Percentiles rank a stretch among this genome's conserved stretches.
Conservation (phyloP, 2,329 filamentous ascomycete species). For the Bipolaris bicolor region DNA sequence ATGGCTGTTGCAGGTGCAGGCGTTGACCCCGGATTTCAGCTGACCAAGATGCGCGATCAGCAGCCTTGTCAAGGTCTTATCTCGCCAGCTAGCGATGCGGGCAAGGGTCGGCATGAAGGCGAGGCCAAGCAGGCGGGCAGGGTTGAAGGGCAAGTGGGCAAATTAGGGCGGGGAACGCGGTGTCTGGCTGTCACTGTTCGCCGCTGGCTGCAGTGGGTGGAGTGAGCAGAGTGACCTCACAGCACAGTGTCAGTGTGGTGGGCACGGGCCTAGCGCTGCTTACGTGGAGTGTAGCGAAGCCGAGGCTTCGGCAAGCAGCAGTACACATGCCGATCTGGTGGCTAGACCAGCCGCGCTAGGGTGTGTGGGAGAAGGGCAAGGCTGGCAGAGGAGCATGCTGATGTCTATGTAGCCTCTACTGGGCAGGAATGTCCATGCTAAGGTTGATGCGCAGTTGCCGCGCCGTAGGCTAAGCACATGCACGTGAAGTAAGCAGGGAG, state of each 20-base stretch:
- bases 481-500: not conserved
- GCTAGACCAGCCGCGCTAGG: not conserved
- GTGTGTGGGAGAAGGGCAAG: not conserved
- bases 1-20: slow-evolving; percentile 9
- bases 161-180: not conserved
- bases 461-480: too few species aligned
- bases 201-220: slow-evolving; percentile 9
- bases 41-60: slow-evolving; percentile 26
- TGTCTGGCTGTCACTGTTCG: slow-evolving; percentile 1
- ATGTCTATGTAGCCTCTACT: not conserved
- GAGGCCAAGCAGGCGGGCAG: not conserved
- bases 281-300: slow-evolving; percentile 25
- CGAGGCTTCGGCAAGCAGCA: slow-evolving; percentile 18
- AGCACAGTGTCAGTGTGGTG: slow-evolving; percentile 8
- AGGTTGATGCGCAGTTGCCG: too few species aligned
- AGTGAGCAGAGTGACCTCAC: slow-evolving; percentile 6
- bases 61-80: slow-evolving; percentile 19
- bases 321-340: slow-evolving; percentile 24
- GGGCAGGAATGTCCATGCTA: not conserved
- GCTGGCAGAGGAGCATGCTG: not conserved
- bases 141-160: not conserved
- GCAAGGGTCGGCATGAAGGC: slow-evolving; percentile 8
- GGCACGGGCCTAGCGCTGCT: slow-evolving; percentile 17
- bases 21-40: slow-evolving; percentile 25
- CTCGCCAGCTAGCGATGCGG: slow-evolving; percentile 16